A percentile compares a stretch with the other conserved stretches of the same genome.
These are phyloP conservation scores for Quercus gilva DNA, from an alignment of 306 rosid genomes.

Conservation along the genomic window DNA sequence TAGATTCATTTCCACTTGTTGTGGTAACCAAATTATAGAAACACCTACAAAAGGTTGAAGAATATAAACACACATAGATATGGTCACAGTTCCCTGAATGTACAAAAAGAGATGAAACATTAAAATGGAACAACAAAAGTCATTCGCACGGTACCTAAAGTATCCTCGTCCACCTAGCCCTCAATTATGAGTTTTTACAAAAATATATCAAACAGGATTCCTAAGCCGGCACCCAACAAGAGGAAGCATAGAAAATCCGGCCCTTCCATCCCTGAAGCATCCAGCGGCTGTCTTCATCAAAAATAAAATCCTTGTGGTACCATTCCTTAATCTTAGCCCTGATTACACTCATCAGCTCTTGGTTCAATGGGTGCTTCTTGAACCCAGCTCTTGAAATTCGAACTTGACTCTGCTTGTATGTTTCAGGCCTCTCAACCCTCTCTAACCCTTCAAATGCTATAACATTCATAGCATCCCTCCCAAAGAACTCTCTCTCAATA, in stretches of 20 bases:
- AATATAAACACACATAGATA: neutral
- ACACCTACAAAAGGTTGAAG: neutral
- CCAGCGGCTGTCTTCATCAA: neutral
- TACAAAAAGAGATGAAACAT: neutral
- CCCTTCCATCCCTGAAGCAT: conserved; percentile 6
- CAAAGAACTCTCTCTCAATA: neutral
- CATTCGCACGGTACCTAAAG: neutral
- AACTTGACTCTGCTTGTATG: neutral
- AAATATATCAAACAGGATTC: neutral
- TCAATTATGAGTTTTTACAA: neutral
- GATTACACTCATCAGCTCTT: neutral
- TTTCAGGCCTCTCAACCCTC: conserved; percentile 1
- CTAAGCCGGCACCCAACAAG: neutral
- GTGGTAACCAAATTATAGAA: neutral
- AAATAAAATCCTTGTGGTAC: neutral
- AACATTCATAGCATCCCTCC: neutral
- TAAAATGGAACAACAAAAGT: neutral
- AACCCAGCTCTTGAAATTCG: neutral
- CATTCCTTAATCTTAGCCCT: neutral
- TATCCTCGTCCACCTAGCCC: neutral
- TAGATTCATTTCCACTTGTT: neutral
- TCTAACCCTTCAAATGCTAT: neutral
- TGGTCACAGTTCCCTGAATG: neutral
- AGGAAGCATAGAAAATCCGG: neutral
- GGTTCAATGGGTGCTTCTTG: neutral